Percentiles rank a stretch among this genome's conserved stretches.
Evolutionary conservation across 108 stramenopile species (phyloP).

Genomic region (Chaetoceros muelleri): DNA sequence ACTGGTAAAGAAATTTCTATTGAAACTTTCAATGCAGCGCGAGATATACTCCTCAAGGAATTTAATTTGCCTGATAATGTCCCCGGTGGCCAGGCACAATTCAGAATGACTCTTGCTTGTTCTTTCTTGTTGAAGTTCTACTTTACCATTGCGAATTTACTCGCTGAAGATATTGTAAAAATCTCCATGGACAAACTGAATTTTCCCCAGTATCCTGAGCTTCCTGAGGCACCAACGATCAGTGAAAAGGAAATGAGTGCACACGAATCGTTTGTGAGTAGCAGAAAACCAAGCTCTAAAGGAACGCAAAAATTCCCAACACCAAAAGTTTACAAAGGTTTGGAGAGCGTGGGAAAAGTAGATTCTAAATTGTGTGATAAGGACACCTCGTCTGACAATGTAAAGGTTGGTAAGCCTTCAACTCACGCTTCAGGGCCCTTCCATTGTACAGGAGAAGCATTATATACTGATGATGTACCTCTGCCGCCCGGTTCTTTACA

Average conservation of each 20-base stretch:
- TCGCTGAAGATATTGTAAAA: slow-evolving; percentile 35
- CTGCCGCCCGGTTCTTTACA: slow-evolving; percentile 69
- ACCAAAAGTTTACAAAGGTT: slow-evolving; percentile 53
- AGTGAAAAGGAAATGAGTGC: slow-evolving; percentile 39
- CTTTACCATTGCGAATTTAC: slow-evolving; percentile 39
- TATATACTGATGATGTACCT: slow-evolving; percentile 87
- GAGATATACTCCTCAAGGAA: slow-evolving; percentile 55
- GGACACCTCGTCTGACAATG: slow-evolving; percentile 12
- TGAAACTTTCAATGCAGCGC: slow-evolving; percentile 47
- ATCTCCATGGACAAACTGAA: slow-evolving; percentile 7
- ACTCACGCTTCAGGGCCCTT: slow-evolving; percentile 76
- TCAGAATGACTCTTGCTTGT: slow-evolving; percentile 74
- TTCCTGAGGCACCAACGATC: slow-evolving; percentile 34
- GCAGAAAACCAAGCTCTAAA: slow-evolving; percentile 56
- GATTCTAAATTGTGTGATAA: not conserved
- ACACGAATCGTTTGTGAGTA: slow-evolving; percentile 52
- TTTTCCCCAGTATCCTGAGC: slow-evolving; percentile 17
- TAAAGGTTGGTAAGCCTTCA: slow-evolving; percentile 56
- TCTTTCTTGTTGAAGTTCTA: slow-evolving; percentile 88
- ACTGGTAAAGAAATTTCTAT: slow-evolving; percentile 45
- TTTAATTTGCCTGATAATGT: slow-evolving; percentile 65
- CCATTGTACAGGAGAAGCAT: slow-evolving; percentile 90
- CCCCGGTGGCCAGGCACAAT: slow-evolving; percentile 89
- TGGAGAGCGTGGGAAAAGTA: slow-evolving; percentile 37
- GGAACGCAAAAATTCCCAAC: slow-evolving; percentile 75